Conservation (phyloP, 2,329 filamentous ascomycete species). For the Botrytis elliptica region DNA sequence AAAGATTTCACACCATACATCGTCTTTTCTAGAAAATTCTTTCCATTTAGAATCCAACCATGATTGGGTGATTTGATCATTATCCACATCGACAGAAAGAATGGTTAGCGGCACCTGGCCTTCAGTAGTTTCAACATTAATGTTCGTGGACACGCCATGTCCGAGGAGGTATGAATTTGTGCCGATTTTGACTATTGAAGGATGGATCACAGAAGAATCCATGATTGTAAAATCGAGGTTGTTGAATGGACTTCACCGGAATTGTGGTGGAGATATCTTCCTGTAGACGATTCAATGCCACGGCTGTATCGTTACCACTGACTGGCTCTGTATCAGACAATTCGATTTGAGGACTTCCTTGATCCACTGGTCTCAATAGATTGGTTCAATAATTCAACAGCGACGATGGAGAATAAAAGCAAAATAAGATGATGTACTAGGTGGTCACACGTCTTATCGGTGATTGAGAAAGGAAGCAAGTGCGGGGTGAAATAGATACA, state of each 20-base stretch:
- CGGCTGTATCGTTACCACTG: background rate
- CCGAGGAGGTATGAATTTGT: background rate
- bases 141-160: background rate
- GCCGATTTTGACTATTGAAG: background rate
- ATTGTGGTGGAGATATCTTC: background rate
- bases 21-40: background rate
- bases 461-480: background rate
- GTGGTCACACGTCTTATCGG: background rate
- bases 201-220: background rate
- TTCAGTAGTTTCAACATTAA: background rate
- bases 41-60: background rate
- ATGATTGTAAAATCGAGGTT: background rate
- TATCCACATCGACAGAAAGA: background rate
- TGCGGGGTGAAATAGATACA: background rate
- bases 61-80: background rate
- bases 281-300: background rate
- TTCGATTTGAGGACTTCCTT: background rate
- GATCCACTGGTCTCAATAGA: background rate
- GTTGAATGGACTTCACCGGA: no score
- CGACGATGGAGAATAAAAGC: background rate
- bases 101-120: background rate
- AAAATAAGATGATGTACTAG: background rate
- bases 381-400: background rate
- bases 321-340: background rate
- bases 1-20: background rate